Evolutionary conservation across 129 eudicot species (phyloP).

Genomic region (Pittosporum tobira): DNA sequence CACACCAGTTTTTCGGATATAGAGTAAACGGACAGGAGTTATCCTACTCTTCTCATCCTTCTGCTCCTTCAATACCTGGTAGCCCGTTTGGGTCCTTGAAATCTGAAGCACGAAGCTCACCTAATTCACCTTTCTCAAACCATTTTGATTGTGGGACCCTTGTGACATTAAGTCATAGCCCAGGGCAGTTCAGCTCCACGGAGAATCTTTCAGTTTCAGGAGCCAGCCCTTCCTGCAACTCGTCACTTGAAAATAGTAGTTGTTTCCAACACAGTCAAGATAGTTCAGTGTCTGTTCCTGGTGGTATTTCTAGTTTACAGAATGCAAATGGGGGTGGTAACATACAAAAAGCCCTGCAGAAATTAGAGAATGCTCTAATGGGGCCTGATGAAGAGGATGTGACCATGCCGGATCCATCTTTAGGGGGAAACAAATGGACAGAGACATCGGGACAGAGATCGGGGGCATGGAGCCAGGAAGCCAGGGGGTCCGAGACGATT

Average conservation of each 20-base stretch:
- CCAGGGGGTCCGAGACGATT: slow-evolving; percentile 1
- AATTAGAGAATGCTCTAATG: slow-evolving; percentile 39
- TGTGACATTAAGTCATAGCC: slow-evolving; percentile 23
- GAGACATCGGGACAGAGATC: slow-evolving; percentile 24
- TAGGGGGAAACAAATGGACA: slow-evolving; percentile 18
- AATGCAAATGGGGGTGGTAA: slow-evolving; percentile 8
- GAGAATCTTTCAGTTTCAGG: slow-evolving; percentile 25
- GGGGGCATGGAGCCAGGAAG: slow-evolving; percentile 12
- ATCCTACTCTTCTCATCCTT: slow-evolving; percentile 20
- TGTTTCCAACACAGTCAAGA: slow-evolving; percentile 13
- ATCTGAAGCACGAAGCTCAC: slow-evolving; percentile 30
- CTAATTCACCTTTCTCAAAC: slow-evolving; percentile 35
- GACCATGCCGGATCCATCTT: slow-evolving; percentile 1
- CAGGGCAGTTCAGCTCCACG: slow-evolving; percentile 30
- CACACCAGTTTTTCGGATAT: slow-evolving; percentile 19
- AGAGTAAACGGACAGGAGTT: slow-evolving; percentile 17
- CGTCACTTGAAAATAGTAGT: slow-evolving; percentile 24
- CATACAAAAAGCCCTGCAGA: slow-evolving; percentile 24
- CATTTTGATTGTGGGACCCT: slow-evolving; percentile 17
- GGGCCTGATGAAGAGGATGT: slow-evolving; percentile 24
- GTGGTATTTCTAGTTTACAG: slow-evolving; percentile 12
- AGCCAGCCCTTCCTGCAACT: slow-evolving; percentile 26
- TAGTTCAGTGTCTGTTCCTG: not conserved
- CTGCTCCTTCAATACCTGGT: slow-evolving; percentile 18
- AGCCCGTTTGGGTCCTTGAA: slow-evolving; percentile 25